Base-by-base conservation (phyloP, 495 filamentous ascomycete genomes). In the Xylaria grammica region DNA sequence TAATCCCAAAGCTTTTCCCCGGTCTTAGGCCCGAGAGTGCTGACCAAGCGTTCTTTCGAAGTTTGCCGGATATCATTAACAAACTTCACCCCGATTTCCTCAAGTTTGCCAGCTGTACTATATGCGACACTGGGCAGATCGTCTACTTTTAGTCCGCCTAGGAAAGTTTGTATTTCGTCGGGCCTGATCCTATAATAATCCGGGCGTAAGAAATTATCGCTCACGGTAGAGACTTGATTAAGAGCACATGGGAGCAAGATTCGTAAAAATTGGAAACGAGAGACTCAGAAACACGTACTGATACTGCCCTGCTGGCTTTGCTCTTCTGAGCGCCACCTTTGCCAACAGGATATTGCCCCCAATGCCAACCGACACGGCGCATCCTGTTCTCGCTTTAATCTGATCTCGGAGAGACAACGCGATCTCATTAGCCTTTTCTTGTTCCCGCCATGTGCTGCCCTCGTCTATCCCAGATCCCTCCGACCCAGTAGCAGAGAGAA, bases 241-340 rank as follows among this genome's bases (percentile, higher is more conserved):
- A 11, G 11, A 36, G 34, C 34, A 36, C 34, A 11, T 96, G 90
- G 34, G 34, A 11, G 11, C 11, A 36, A 36, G 11, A 36, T 36
- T 36, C 34, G 34, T 11, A 5, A 11, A 11, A 11, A 36, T 36
- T 36, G 6, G 34, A 36, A 11, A 36, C 34, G 11, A 5, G 34
- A 11, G 34, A 11, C 34, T 11, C 11, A 11, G 11, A 36, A 36
- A 11, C 17, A 17, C 40, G 40, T 42, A 42, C 40, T 74, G 72
- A 67, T 91, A 91, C 68, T 97, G 94, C 0, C 96, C 95, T 3
- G 94, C 94, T 1, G 95, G 95, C 72, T 99, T 99, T 0, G 95
- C 95, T 76, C 91, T 96, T 42, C 93, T 84, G 63, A 97, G 78
- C 7, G 95, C 93, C 15, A 98, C 84, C 70, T 96, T 97, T 36